These are phyloP conservation scores for Tuber indicum DNA, from an alignment of 495 filamentous ascomycete genomes.

Conservation along the genomic window DNA sequence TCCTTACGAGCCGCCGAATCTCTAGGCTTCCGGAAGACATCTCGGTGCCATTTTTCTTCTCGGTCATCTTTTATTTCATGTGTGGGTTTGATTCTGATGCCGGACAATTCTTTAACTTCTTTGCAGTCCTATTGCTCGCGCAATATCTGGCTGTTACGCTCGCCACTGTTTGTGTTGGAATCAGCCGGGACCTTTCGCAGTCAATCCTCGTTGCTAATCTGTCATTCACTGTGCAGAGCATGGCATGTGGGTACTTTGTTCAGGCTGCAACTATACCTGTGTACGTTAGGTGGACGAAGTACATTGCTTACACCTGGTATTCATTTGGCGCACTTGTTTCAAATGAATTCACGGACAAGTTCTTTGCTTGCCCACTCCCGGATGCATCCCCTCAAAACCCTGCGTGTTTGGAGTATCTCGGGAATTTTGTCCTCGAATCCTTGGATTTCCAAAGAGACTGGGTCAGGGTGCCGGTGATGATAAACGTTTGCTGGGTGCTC, in stretches of 20 bases:
- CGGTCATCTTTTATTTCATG: slow-evolving; percentile 58
- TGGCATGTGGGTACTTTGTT: slow-evolving; percentile 68
- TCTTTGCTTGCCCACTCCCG: slow-evolving; percentile 59
- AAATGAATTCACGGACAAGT: slow-evolving; percentile 62
- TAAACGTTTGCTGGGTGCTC: slow-evolving; percentile 53
- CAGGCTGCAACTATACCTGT: slow-evolving; percentile 64
- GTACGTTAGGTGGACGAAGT: slow-evolving; percentile 67
- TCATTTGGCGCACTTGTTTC: slow-evolving; percentile 58
- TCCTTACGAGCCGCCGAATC: slow-evolving; percentile 58
- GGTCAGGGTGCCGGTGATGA: slow-evolving; percentile 57
- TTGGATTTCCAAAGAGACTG: slow-evolving; percentile 58
- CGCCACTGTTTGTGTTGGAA: slow-evolving; percentile 54
- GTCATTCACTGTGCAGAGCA: slow-evolving; percentile 61
- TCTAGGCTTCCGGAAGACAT: slow-evolving; percentile 64
- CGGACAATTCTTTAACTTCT: slow-evolving; percentile 61
- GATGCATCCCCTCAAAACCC: slow-evolving; percentile 55
- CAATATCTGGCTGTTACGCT: slow-evolving; percentile 63
- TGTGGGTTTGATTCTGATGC: slow-evolving; percentile 58
- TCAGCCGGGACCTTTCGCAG: slow-evolving; percentile 56
- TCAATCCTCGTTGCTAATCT: slow-evolving; percentile 62
- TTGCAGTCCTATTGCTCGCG: slow-evolving; percentile 55
- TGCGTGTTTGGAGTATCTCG: slow-evolving; percentile 59
- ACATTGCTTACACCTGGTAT: slow-evolving; percentile 57
- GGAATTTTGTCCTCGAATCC: slow-evolving; percentile 58
- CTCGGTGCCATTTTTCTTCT: slow-evolving; percentile 61